Evolutionary conservation across 2,329 filamentous ascomycete genomes (phyloP), one percentile per base, ranked within the genome.

Genomic region (Chalaropsis ovoidea): DNA sequence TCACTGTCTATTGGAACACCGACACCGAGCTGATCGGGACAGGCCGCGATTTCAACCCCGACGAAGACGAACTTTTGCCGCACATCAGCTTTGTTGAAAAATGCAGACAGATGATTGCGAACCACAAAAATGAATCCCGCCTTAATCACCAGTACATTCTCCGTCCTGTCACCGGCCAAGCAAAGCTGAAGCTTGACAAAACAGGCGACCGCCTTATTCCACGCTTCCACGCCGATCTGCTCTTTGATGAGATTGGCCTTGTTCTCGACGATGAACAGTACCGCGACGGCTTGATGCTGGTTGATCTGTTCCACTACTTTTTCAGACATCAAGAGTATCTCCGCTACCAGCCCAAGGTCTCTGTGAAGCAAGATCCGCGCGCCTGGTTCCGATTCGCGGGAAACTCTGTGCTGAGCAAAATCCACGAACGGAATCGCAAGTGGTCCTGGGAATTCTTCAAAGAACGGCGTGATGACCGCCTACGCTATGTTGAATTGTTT

Each of bases 251-350:
- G 73, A 92, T 99, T 67, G 94, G 95, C 62, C 87, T 99, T 69
- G 89, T 97, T n/a, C 82, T 99, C 41, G 95, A 99, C 70, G 93
- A 99, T 70, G 85, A 96, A 70, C 94, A 99, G 74, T 99, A 99
- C 73, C 88, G 95, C 39, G 94, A 99, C 76, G 90, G 88, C 4
- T 78, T 99, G 67, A 99, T 99, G 94, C 89, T 99, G 79, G 89
- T 97, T 1, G 94, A 99, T 73, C 80, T 97, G 2, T 99, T 99
- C 78, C 94, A 99, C 75, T 97, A 96, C 76, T 99, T 97, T 75
- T 89, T 96, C 70, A 87, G 93, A 41, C 94, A 99, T 70, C 94
- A 97, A 74, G 93, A 99, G 74, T 96, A 97, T 78, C 95, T 95
- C 73, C 93, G 88, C 71, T 80, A 91, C 67, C 90, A 96, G 71